phyloP scores from a whole-genome alignment of 495 filamentous ascomycete species.

The Daldinia vernicosa region DNA sequence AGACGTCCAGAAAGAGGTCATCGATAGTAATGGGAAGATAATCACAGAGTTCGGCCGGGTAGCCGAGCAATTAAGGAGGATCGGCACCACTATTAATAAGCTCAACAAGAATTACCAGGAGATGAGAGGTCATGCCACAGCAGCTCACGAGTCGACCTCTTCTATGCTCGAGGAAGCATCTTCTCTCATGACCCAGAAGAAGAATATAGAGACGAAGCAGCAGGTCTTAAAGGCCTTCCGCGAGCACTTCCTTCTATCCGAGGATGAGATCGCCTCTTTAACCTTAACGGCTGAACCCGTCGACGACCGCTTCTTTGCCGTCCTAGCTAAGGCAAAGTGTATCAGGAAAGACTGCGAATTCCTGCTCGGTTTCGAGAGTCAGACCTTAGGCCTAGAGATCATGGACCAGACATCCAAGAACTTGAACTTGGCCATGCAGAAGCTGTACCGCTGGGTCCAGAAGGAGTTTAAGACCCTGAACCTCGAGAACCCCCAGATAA shows the following conservation, averaged over 20 bases:
- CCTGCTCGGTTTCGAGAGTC: conserved; percentile 88
- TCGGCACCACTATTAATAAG: conserved; percentile 78
- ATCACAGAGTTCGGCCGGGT: conserved; percentile 90
- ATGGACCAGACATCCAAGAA: conserved; percentile 88
- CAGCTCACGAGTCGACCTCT: conserved; percentile 77
- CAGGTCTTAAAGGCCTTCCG: conserved; percentile 83
- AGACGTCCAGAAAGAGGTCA: conserved; percentile 90
- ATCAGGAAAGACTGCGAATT: conserved; percentile 89
- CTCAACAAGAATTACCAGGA: conserved; percentile 84
- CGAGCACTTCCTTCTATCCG: conserved; percentile 82
- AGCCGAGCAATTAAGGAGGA: conserved; percentile 90
- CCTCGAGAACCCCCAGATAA: conserved; percentile 94
- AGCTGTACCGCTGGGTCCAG: conserved; percentile 93
- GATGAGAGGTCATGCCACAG: conserved; percentile 78
- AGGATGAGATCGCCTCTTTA: conserved; percentile 75
- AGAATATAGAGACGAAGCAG: conserved; percentile 85
- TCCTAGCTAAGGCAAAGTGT: conserved; percentile 82
- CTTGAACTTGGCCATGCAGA: conserved; percentile 92
- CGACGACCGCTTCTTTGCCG: conserved; percentile 83
- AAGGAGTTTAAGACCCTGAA: conserved; percentile 91
- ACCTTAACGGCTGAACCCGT: conserved; percentile 82
- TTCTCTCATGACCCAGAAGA: conserved; percentile 75
- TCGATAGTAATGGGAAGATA: conserved; percentile 91
- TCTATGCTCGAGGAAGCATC: conserved; percentile 83
- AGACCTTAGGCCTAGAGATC: conserved; percentile 83